Base-by-base conservation (phyloP, 352 stramenopile species). In the Blastocystis hominis region DNA sequence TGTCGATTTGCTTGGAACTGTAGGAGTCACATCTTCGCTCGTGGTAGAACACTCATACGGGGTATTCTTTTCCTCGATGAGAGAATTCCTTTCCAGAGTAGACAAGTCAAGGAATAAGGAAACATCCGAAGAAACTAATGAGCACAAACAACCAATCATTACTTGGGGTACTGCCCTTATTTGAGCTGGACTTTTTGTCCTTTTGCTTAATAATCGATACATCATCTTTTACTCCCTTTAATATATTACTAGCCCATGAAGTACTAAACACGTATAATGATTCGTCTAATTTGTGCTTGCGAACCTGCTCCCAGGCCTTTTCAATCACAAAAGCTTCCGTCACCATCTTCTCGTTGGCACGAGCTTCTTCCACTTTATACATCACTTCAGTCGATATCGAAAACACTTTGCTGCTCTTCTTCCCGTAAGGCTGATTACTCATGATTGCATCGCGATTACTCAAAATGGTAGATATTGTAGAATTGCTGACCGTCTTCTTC, bases 361-460 rank as follows among this genome's bases (percentile, higher is more conserved):
- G 30, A 40, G 38, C 30, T 61, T 78, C 68, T 44, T 78, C 68
- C 2, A 78, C 42, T 17, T 36, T 15, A 15, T 42, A 30, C 4
- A 78, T 56, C 42, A 44, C 47, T 61, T 78, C 68, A 9, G 15
- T 15, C 34, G 68, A 78, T 42, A 78, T 78, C 1, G 68, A 78
- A 34, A 78, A 15, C 10, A 61, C 68, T 42, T 17, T 56, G 7
- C 10, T 6, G 5, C 10, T 42, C 36, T 61, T 78, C 7, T 5
- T 62, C 40, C 36, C 36, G 24, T 78, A 78, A 15, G 68, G 68
- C 6, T 61, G 13, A 34, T 50, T 42, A 30, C 40, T 56, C 42
- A 78, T 56, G 24, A 78, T 78, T 56, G 68, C 68, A 20, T 78
- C n/a, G 50, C 68, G 68, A 24, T 78, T 78, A 30, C 20, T 61